Evolutionary conservation across 306 rosid genomes (phyloP).

Genomic region (Pyrus bretschneideri): DNA sequence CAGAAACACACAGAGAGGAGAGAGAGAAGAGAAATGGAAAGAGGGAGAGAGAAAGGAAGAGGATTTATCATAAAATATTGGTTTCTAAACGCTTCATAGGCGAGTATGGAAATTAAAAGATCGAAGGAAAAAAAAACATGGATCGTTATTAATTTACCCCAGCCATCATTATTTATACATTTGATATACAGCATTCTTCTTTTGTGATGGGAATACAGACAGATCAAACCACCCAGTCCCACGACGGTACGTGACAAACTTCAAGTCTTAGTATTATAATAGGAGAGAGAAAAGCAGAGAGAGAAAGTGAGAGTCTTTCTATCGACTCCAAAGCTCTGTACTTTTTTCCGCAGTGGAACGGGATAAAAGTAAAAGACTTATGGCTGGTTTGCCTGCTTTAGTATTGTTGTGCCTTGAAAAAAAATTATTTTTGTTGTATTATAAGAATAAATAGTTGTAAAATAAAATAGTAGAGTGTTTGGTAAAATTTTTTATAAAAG

Average conservation of each 20-base stretch:
- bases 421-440: too few relatives aligned
- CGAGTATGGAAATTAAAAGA: not conserved
- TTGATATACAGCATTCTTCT: not conserved
- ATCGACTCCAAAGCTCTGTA: not conserved
- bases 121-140: not conserved
- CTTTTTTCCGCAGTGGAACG: not conserved
- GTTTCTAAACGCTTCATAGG: not conserved
- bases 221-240: not conserved
- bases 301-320: not conserved
- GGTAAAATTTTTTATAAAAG: too few relatives aligned
- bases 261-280: not conserved
- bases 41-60: slow-evolving; percentile 1
- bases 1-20: slow-evolving; percentile 2
- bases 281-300: not conserved
- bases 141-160: not conserved
- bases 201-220: not conserved
- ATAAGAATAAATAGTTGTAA: too few relatives aligned
- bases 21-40: slow-evolving; percentile 4
- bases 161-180: not conserved
- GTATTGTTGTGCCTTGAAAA: too few relatives aligned
- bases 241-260: not conserved
- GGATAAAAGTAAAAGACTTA: not conserved
- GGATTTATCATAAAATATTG: not conserved
- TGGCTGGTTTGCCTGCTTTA: too few relatives aligned
- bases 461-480: too few relatives aligned